phyloP scores from a whole-genome alignment of 2,329 filamentous ascomycete species.

The Hypomyces perniciosus region DNA sequence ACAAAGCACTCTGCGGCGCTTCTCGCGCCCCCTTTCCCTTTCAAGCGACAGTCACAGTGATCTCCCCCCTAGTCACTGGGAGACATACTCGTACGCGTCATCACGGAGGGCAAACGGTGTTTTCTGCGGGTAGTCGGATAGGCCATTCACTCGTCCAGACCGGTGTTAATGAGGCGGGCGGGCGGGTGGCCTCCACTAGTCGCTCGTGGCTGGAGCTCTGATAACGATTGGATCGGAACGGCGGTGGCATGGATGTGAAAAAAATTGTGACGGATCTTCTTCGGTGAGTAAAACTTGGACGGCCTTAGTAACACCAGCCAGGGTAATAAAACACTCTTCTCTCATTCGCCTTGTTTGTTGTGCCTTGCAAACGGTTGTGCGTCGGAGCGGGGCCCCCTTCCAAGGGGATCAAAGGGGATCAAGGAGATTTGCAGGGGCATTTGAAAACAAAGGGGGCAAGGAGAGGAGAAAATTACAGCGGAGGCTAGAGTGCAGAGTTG shows the following conservation, averaged over 20 bases:
- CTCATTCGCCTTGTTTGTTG: neutral
- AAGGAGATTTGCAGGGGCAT: too few species aligned
- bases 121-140: too few species aligned
- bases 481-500: neutral
- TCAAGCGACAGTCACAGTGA: neutral
- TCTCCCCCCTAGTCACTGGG: neutral
- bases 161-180: too few species aligned
- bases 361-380: neutral
- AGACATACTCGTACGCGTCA: neutral
- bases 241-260: neutral
- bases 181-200: neutral
- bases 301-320: neutral
- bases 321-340: neutral
- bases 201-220: neutral
- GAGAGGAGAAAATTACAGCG: neutral
- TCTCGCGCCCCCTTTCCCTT: too few species aligned
- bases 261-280: neutral
- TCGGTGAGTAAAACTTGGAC: neutral
- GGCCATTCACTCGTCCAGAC: too few species aligned
- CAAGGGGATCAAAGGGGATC: neutral
- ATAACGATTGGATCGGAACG: neutral
- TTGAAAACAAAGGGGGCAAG: neutral
- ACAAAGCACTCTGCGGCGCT: neutral
- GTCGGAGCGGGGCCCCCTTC: neutral
- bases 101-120: too few species aligned